A percentile compares a stretch with the other conserved stretches of the same genome.
Conservation (phyloP, 2,329 filamentous ascomycete species). For the Helotiales sp. region DNA sequence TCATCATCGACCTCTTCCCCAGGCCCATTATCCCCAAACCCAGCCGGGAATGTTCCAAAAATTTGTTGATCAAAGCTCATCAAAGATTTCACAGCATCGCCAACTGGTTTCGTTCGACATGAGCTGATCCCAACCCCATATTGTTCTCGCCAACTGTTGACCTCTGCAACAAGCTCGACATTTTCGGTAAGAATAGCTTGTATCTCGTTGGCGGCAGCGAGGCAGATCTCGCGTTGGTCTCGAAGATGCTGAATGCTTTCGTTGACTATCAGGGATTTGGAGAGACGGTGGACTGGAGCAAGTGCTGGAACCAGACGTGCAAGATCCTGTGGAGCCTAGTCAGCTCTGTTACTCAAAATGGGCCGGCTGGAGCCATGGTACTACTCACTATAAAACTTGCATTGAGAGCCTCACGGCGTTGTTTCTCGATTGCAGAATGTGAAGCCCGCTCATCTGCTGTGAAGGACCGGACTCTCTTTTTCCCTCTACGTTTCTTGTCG, state of each 20-base stretch:
- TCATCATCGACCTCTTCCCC: constrained; percentile 2
- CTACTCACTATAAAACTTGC: constrained; percentile 1
- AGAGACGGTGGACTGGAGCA: not conserved
- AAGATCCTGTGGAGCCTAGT: constrained; percentile 1
- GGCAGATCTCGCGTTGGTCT: constrained; percentile 7
- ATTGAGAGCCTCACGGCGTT: constrained; percentile 5
- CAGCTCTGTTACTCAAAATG: not conserved
- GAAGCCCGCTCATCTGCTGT: constrained; percentile 7
- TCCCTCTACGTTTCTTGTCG: constrained; percentile 2
- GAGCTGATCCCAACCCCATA: not conserved
- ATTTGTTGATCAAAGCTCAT: constrained; percentile 4
- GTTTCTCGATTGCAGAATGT: constrained; percentile 11
- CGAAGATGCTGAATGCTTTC: constrained; percentile 6
- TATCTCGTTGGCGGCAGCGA: constrained; percentile 6
- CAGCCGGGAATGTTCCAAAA: constrained; percentile 8
- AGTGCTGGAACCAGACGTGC: constrained; percentile 8
- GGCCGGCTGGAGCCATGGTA: not conserved
- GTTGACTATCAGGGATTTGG: constrained; percentile 7
- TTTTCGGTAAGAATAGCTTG: constrained; percentile 3
- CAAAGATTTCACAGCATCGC: not conserved
- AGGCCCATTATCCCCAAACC: constrained; percentile 8
- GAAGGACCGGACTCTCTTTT: constrained; percentile 10
- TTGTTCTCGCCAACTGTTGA: constrained; percentile 8
- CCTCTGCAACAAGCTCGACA: constrained; percentile 8
- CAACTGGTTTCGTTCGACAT: not conserved